phyloP scores from a whole-genome alignment of 2,329 filamentous ascomycete genomes.

The Colletotrichum lupini region DNA sequence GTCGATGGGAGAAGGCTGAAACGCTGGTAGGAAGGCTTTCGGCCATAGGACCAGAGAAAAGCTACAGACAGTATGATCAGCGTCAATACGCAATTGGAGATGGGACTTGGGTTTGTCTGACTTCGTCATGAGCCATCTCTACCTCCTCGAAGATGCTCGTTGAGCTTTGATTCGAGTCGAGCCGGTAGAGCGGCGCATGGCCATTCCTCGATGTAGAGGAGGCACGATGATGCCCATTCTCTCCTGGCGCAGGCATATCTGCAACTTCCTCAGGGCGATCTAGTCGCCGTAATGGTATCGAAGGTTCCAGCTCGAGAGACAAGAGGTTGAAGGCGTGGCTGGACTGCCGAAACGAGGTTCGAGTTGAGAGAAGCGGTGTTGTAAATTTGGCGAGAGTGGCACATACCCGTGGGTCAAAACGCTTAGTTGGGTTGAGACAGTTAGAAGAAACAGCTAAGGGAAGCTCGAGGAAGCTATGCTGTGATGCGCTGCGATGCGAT shows the following conservation, averaged over 20 bases:
- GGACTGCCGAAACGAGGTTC: not conserved
- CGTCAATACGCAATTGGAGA: not conserved
- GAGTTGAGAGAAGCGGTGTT: not conserved
- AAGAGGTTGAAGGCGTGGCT: not conserved
- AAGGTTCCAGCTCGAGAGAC: slow-evolving; percentile 6
- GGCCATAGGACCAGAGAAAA: slow-evolving; percentile 92
- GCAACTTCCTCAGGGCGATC: not conserved
- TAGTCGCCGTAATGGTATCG: not conserved
- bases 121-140: slow-evolving; percentile 98
- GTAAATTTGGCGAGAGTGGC: not conserved
- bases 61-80: slow-evolving; percentile 49
- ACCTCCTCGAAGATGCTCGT: slow-evolving; percentile 91
- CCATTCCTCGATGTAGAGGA: slow-evolving; percentile 26
- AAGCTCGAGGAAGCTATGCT: not conserved
- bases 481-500: not conserved
- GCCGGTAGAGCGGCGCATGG: slow-evolving; percentile 64
- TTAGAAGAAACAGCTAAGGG: too few species aligned
- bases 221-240: slow-evolving; percentile 17
- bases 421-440: not conserved
- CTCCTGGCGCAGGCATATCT: slow-evolving; percentile 16
- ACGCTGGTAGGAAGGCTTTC: slow-evolving; percentile 96
- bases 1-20: slow-evolving; percentile 89
- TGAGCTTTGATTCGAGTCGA: slow-evolving; percentile 77
- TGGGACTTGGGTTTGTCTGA: slow-evolving; percentile 48
- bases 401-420: not conserved